These are phyloP conservation scores for Calendula officinalis DNA, from an alignment of 129 eudicot genomes.

Conservation along the genomic window DNA sequence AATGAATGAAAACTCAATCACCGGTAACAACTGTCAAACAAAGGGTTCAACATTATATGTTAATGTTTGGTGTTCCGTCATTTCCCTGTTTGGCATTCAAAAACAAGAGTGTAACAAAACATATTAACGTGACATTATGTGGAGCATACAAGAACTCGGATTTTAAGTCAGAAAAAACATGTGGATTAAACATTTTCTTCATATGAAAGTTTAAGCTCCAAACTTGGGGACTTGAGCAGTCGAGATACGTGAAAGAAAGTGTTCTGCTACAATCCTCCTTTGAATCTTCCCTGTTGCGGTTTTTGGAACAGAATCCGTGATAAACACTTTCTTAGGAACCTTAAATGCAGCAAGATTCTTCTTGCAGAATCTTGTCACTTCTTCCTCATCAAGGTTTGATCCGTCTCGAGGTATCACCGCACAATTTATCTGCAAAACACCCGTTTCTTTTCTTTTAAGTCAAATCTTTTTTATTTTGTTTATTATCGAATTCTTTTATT, in stretches of 20 bases:
- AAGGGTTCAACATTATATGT: too few relatives aligned
- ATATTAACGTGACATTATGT: too few relatives aligned
- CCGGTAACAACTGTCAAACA: too few relatives aligned
- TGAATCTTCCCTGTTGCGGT: conserved; percentile 96
- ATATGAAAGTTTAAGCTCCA: conserved; percentile 52
- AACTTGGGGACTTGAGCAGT: conserved; percentile 93
- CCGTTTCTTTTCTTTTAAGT: too few relatives aligned
- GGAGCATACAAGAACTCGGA: conserved; percentile 8
- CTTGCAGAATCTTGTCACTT: too few relatives aligned
- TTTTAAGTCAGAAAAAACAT: conserved; percentile 5
- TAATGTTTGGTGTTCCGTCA: too few relatives aligned
- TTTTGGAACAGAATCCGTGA: conserved; percentile 80
- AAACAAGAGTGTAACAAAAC: too few relatives aligned
- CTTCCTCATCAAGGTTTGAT: conserved; percentile 33
- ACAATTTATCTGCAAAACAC: conserved; percentile 67
- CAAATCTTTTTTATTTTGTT: background rate
- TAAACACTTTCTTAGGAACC: conserved; percentile 92
- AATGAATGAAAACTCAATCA: too few relatives aligned
- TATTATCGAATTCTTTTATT: background rate
- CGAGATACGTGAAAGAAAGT: conserved; percentile 83
- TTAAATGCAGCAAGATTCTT: conserved; percentile 89
- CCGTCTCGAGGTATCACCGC: conserved; percentile 94
- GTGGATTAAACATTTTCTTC: too few relatives aligned
- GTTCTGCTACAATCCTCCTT: conserved; percentile 83
- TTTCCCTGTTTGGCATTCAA: too few relatives aligned